Evolutionary conservation across 2,329 filamentous ascomycete species (phyloP).

Genomic region (Verticillium alfalfae): DNA sequence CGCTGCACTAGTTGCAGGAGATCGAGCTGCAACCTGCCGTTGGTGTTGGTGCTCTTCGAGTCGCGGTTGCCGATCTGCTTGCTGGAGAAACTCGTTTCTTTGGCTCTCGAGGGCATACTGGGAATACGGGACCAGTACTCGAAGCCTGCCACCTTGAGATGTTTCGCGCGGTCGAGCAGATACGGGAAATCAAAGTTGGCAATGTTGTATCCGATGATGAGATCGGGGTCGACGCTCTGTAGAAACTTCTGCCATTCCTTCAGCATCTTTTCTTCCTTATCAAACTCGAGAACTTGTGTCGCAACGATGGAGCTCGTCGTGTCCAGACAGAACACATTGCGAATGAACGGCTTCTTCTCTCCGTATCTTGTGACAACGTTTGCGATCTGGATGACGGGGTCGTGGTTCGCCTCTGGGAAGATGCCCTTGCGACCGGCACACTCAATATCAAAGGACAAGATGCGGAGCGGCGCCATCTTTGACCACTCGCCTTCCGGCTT

Average conservation of each 20-base stretch:
- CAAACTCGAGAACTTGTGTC: conserved; percentile 82
- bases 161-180: conserved; percentile 77
- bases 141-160: conserved; percentile 75
- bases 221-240: conserved; percentile 85
- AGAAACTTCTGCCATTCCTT: conserved; percentile 87
- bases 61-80: conserved; percentile 98
- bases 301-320: conserved; percentile 91
- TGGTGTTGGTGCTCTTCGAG: conserved; percentile 90
- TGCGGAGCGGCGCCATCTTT: conserved; percentile 91
- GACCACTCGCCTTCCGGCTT: conserved; percentile 90
- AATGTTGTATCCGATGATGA: conserved; percentile 99
- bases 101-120: conserved; percentile 63
- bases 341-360: conserved; percentile 90
- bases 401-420: conserved; percentile 86
- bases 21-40: conserved; percentile 88
- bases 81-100: conserved; percentile 83
- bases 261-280: conserved; percentile 84
- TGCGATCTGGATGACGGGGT: conserved; percentile 96
- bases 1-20: conserved; percentile 91
- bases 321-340: conserved; percentile 94
- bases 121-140: conserved; percentile 83
- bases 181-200: conserved; percentile 98
- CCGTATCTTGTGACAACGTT: conserved; percentile 93
- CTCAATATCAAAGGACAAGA: conserved; percentile 97
- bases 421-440: conserved; percentile 96